These are phyloP conservation scores for Lyophyllum semitale DNA, from an alignment of 768 basidiomycete species.

Conservation along the genomic window DNA sequence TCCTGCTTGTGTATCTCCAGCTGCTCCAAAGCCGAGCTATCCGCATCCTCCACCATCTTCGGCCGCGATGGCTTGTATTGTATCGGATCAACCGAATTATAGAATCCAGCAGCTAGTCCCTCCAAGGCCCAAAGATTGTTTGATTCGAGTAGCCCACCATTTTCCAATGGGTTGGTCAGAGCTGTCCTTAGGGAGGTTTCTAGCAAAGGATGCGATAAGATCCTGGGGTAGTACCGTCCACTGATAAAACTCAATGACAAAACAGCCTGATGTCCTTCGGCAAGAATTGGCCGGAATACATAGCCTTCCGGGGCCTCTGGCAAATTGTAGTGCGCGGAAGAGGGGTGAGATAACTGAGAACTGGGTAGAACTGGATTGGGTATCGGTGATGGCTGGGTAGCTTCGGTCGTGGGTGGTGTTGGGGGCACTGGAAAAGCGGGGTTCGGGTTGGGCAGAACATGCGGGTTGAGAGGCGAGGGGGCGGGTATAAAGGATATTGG, in stretches of 20 bases:
- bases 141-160: constrained; percentile 38
- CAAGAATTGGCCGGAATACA: constrained; percentile 68
- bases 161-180: constrained; percentile 31
- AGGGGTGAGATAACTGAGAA: constrained; percentile 23
- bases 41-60: constrained; percentile 66
- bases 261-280: constrained; percentile 61
- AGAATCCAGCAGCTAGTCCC: constrained; percentile 65
- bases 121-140: constrained; percentile 73
- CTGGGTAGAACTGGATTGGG: constrained; percentile 8
- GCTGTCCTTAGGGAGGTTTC: constrained; percentile 40
- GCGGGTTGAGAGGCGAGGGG: constrained; percentile 32
- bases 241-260: constrained; percentile 71
- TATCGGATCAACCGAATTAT: constrained; percentile 72
- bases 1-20: constrained; percentile 41
- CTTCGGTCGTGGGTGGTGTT: neutral
- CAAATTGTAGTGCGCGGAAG: constrained; percentile 34
- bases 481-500: constrained; percentile 19
- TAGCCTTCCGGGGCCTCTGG: constrained; percentile 70
- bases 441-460: constrained; percentile 30
- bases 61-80: constrained; percentile 52
- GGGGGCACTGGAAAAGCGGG: constrained; percentile 8
- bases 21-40: constrained; percentile 44
- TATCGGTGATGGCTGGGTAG: constrained; percentile 7
- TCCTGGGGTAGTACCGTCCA: constrained; percentile 79
- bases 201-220: constrained; percentile 68